Base-by-base conservation (phyloP, 1,284 basidiomycete genomes). In the Sanghuangporus baumii region DNA sequence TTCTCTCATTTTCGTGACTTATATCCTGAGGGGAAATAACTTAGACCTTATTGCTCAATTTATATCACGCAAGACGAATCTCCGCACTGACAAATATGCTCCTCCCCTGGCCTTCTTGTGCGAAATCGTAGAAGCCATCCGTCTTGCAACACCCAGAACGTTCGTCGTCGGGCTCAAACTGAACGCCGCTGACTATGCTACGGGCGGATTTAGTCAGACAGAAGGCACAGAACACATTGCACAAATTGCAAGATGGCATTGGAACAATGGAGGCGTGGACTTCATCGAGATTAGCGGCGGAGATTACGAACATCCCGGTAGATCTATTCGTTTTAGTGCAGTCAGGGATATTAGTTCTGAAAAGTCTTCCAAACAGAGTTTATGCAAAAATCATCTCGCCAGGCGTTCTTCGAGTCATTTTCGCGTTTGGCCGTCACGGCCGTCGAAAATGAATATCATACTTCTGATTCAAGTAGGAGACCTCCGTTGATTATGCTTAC, bases 281-380 rank as follows among this genome's bases (percentile, higher is more conserved):
- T 91, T 93, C 71, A 86, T 96, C 58, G 91, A 95, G 74, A 84
- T 96, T 64, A 93, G 88, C 66, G 94, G 93, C 3, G 93, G 93
- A 1, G 88, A 90, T 70, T 96, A 96, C 69, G 91, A 94, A 71
- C 83, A 81, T 31, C 89, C 91, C 67, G 85, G 90, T 87, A 70
- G 55, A 78, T 65, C 1, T 41, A 14, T 51, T 54, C 65, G 36
- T 59, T 60, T 47, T 20, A 40, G 31, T n/a, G 40, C 11, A 11
- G 54, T 38, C 26, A 55, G 23, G 51, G 46, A 26, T 6, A 55
- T 60, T 38, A 55, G 36, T 36, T 37, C 34, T 47, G 43, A 46
- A 31, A 4, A 31, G 26, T 31, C 54, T 56, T 47, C 59, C 20
- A 16, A 26, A 23, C 56, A 84, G 82, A 79, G 40, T 85, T 85